A percentile compares a stretch with the other conserved stretches of the same genome.
Conservation (phyloP, 441 rosid species). For the Populus hybrid region DNA sequence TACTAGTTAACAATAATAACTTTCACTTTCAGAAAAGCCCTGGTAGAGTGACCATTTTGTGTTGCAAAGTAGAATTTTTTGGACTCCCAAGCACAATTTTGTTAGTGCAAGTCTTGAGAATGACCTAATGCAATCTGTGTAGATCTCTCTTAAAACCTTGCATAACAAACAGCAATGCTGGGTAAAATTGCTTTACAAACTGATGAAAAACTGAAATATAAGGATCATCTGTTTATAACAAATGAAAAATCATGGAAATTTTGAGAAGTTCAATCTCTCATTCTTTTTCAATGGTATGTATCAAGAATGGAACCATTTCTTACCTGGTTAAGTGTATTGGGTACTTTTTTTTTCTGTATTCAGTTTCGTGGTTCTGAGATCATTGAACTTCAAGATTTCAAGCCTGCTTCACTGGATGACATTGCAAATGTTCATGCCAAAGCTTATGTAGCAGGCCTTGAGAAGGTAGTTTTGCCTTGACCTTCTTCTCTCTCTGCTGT, state of each 20-base stretch:
- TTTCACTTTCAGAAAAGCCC: neutral
- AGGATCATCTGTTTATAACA: neutral
- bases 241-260: neutral
- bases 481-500: neutral
- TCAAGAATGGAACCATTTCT: neutral
- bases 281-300: neutral
- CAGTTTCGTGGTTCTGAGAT: constrained; percentile 77
- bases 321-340: too few relatives aligned
- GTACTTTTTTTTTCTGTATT: neutral
- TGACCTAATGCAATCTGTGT: neutral
- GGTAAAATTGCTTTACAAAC: neutral
- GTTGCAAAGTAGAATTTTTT: neutral
- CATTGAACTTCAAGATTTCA: constrained; percentile 64
- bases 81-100: neutral
- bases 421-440: constrained; percentile 74
- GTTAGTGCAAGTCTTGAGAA: neutral
- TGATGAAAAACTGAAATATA: neutral
- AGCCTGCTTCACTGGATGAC: constrained; percentile 74
- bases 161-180: neutral
- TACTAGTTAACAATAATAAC: neutral
- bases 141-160: neutral
- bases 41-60: neutral
- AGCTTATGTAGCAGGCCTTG: constrained; percentile 87
- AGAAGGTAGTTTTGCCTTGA: constrained; percentile 51
- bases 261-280: neutral